Evolutionary conservation across 2,329 filamentous ascomycete species (phyloP), one percentile per base, ranked within the genome.

Genomic region (Botrytis sinoallii): DNA sequence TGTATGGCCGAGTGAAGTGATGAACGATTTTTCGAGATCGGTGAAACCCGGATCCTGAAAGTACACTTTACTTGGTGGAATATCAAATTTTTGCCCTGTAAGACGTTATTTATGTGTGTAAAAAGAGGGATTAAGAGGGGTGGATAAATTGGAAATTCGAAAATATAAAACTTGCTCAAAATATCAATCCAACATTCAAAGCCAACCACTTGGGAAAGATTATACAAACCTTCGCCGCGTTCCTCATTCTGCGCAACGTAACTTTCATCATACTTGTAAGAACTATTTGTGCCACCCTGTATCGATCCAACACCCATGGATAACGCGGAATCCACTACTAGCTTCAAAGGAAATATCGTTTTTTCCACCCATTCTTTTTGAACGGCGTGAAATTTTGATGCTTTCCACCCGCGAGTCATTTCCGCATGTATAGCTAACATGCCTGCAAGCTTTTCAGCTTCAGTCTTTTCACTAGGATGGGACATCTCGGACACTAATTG

Each of bases 141-240:
- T 14, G 14, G n/a, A 32, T 57, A 14, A 29, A 29, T 29, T 29
- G 9, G 14, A 57, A 57, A 57, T 32, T 14, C 52, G 29, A 57
- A 18, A 57, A 16, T 14, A 20, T 7, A 12, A 29, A 18, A 57
- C 52, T 12, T 57, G 29, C 52, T 57, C 52, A 57, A 57, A 9
- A 57, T 57, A 57, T 57, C 52, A 57, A 57, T 18, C 52, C n/a
- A 57, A 57, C 52, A 57, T 29, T 57, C 52, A 29, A 57, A 57
- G n/a, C 25, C 52, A 29, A 57, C n/a, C n/a, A 32, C 14, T 18
- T 8, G 14, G 16, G 52, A 29, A 16, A 57, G 9, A 16, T 57
- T 3, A 14, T 4, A 1, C 18, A 57, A 3, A 29, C 29, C 52
- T 18, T 0, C 0, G 52, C 6, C 52, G 0, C 3, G 2, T 29